Conservation (phyloP, 2,329 filamentous ascomycete species). For the Gnomoniopsis smithogilvyi region DNA sequence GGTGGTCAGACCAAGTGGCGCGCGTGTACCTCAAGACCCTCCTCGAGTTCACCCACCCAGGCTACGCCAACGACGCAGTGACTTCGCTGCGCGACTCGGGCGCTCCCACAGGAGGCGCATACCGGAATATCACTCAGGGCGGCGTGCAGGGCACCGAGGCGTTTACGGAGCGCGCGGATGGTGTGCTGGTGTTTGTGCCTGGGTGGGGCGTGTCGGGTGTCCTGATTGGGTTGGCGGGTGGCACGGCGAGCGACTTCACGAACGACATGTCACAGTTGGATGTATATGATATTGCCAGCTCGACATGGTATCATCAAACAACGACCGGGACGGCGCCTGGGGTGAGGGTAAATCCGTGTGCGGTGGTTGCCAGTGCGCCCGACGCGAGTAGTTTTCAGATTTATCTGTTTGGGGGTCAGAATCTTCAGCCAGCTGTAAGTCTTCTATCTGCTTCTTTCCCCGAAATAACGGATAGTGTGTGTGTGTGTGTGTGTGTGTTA, state of each 20-base stretch:
- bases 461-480: too few species aligned
- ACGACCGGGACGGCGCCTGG: conserved; percentile 61
- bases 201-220: conserved; percentile 71
- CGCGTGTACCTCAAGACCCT: conserved; percentile 71
- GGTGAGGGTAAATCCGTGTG: conserved; percentile 69
- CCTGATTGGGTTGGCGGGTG: conserved; percentile 69
- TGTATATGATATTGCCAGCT: conserved; percentile 71
- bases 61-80: conserved; percentile 62
- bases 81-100: conserved; percentile 50
- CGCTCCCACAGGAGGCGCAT: conserved; percentile 61
- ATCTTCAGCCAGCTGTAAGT: conserved; percentile 59
- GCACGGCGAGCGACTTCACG: conserved; percentile 63
- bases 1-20: conserved; percentile 63
- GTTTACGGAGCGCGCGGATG: conserved; percentile 73
- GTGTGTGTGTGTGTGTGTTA: too few species aligned
- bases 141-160: conserved; percentile 63
- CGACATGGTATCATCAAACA: conserved; percentile 70
- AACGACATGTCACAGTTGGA: conserved; percentile 54
- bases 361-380: conserved; percentile 64
- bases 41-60: conserved; percentile 73
- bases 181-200: conserved; percentile 68
- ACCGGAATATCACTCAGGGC: conserved; percentile 71
- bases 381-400: conserved; percentile 75
- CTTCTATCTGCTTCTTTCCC: background rate
- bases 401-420: conserved; percentile 76